Evolutionary conservation across 73 alveolate species (phyloP), one percentile per base, ranked within the genome.

Genomic region (Paramecium octaurelia): DNA sequence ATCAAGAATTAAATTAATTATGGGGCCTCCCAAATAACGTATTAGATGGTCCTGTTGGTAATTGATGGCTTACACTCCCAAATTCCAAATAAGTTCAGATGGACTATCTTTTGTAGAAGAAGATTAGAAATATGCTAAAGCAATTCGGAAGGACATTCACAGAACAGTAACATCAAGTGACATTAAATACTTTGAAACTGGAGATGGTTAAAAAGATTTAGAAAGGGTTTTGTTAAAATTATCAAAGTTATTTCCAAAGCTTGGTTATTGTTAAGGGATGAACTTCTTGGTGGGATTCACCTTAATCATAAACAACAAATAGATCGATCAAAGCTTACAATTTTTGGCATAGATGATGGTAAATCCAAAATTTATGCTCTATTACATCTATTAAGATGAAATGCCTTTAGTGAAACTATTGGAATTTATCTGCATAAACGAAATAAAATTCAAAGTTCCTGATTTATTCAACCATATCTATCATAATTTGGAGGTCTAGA

Each of bases 11-110:
- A 64, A 64, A 27, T 34, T 64, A 31, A 64, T 64, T 6, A 11
- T 43, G 35, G 91, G 91, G 14, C 76, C 91, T n/a, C 91, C 91
- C 14, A 42, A 44, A 40, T 24, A 80, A 42, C 34, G 91, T 20
- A 48, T 80, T 4, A 40, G 91, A 44, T 80, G 91, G 91, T 80
- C 91, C 20, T 44, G 91, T 80, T 80, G 91, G 91, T 12, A 80
- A 80, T 12, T 80, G 18, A 75, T 75, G 88, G 88, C 60, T 0
- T 38, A 35, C 38, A 75, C 88, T 16, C 58, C 58, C 6, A 42
- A 42, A 80, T 80, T 44, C 18, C 34, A 6, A 1, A 40, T 44
- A 10, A 14, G 8, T 2, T 9, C 50, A 20, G 43, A 80, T 40
- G 34, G 44, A 24, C 24, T 43, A 64, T 43, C 73, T 35, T 24